A percentile compares a stretch with the other conserved stretches of the same genome.
These are phyloP conservation scores for Cryptosporidium meleagridis DNA, from an alignment of 169 alveolate species.

Conservation along the genomic window DNA sequence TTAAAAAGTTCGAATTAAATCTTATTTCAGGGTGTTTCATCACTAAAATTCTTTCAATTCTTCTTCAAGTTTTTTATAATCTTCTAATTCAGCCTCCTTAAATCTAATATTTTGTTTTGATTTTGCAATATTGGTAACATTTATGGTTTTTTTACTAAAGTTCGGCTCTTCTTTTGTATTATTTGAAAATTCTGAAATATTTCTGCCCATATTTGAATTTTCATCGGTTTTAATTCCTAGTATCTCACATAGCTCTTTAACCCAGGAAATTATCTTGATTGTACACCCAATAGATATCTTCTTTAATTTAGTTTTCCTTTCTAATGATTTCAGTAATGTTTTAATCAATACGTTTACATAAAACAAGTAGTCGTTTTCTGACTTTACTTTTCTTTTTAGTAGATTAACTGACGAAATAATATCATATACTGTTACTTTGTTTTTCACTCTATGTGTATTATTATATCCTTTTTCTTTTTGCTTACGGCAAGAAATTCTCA, in stretches of 20 bases:
- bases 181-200: not conserved
- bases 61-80: slow-evolving; percentile 25
- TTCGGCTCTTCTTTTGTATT: not conserved
- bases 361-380: slow-evolving; percentile 16
- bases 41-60: not conserved
- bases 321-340: slow-evolving; percentile 22
- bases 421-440: not conserved
- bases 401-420: not conserved
- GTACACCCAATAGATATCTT: slow-evolving; percentile 15
- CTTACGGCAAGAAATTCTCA: slow-evolving; percentile 17
- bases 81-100: slow-evolving; percentile 8
- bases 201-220: not conserved
- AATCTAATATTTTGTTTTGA: not conserved
- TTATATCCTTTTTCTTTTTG: not conserved
- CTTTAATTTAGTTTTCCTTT: slow-evolving; percentile 1
- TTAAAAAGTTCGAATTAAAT: not conserved
- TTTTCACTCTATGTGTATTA: not conserved
- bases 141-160: not conserved
- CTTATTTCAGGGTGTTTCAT: not conserved
- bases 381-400: slow-evolving; percentile 3
- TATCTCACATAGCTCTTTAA: slow-evolving; percentile 18
- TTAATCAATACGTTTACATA: slow-evolving; percentile 17
- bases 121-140: not conserved
- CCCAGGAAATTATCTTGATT: slow-evolving; percentile 28
- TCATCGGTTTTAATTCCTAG: slow-evolving; percentile 1